Base-by-base conservation (phyloP, 805 yeast genomes). In the Pichia kluyveri region DNA sequence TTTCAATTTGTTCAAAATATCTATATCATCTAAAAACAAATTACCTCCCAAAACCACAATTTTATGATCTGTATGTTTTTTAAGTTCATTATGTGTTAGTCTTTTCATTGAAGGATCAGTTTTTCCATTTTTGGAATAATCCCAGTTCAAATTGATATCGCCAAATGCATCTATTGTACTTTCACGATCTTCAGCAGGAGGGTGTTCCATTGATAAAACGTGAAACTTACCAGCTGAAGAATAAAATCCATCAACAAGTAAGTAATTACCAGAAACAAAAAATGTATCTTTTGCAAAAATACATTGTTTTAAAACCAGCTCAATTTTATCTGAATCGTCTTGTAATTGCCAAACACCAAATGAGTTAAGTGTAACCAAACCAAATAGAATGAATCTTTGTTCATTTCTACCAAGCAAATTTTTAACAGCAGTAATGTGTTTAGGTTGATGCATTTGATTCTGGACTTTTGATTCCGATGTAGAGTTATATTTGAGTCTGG, bases 321-420 rank as follows among this genome's bases (percentile, higher is more conserved):
- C 82, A 11, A 91, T 81, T 40, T 72, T 66, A 50, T 88, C 96
- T 1, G 89, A 77, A 5, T 82, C 76, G 62, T 93, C 99, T 59
- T 89, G 95, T 30, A 95, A 61, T 42, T 77, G 77, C 77, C 79
- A 83, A n/a, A 74, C 69, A 1, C 91, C 96, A 45, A 73, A 77
- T 11, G 77, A 69, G 46, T 80, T 80, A 49, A 72, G 71, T 2
- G 82, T 71, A 11, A 93, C 63, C 49, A 89, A 68, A 0, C 99
- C 99, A 57, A 90, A 79, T 3, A 93, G 60, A 8, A 85, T 68
- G 60, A 93, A 93, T 48, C 78, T 72, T 46, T 77, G 71, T 5
- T 91, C 91, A 56, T 84, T 85, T 47, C 96, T 69, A 31, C 99
- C 99, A 30, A 93, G 62, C 50, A 93, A 68, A 62, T 90, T 90